Conservation (phyloP, 139 green algal genomes). For the Dunaliella primolecta region DNA sequence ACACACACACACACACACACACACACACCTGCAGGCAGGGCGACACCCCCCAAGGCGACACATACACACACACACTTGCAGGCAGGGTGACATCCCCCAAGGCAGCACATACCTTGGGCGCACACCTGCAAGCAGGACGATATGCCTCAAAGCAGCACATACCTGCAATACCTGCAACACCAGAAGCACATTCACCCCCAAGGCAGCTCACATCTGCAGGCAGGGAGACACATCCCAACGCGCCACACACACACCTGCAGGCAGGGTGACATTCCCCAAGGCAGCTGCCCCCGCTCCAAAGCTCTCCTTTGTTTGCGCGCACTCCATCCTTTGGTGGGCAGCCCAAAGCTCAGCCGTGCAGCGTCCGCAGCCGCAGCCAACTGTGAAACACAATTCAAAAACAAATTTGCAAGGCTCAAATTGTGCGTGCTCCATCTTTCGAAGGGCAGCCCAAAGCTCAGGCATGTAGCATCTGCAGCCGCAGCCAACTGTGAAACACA, state of each 20-base stretch:
- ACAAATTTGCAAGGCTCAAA: no score
- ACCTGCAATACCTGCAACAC: no score
- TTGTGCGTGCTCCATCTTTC: no score
- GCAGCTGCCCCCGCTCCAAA: background rate
- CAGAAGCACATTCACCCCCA: no score
- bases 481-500: background rate
- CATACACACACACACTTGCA: background rate
- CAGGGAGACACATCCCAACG: no score
- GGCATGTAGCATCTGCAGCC: background rate
- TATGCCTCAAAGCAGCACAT: no score
- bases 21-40: background rate
- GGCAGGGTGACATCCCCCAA: background rate
- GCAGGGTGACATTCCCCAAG: background rate
- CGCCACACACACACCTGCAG: background rate
- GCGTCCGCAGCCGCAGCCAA: background rate
- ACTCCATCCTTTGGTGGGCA: background rate
- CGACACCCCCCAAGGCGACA: background rate
- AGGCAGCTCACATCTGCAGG: no score
- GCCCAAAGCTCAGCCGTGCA: background rate
- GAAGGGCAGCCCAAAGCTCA: background rate
- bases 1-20: background rate
- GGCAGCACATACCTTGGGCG: no score
- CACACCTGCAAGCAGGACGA: no score
- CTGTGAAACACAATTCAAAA: no score
- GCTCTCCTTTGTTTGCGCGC: background rate